These are phyloP conservation scores for Sechiopsis laciniata DNA, from an alignment of 306 rosid species.

Conservation along the genomic window DNA sequence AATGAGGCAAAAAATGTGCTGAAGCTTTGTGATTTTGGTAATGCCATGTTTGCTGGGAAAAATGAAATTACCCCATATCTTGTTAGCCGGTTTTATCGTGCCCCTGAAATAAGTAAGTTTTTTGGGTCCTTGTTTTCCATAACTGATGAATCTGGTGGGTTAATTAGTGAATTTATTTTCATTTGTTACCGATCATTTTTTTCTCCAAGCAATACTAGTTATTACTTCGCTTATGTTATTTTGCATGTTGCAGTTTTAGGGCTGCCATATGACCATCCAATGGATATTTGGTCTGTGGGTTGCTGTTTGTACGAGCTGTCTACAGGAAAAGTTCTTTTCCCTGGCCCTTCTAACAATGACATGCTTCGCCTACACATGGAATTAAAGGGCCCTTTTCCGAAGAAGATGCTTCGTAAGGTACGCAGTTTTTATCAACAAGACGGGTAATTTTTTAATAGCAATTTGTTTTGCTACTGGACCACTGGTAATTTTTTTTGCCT, in stretches of 20 bases:
- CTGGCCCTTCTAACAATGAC: conserved; percentile 92
- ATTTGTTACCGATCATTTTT: not conserved
- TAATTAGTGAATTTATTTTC: not conserved
- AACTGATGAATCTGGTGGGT: not conserved
- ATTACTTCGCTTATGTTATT: not conserved
- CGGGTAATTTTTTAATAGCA: not conserved
- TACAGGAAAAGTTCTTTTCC: conserved; percentile 94
- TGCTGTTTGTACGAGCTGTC: conserved; percentile 86
- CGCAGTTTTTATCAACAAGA: conserved; percentile 22
- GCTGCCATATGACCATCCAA: conserved; percentile 79
- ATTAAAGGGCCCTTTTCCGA: conserved; percentile 86
- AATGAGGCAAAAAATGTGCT: conserved; percentile 93
- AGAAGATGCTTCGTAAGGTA: conserved; percentile 94
- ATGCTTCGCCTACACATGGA: conserved; percentile 97
- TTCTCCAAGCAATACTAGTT: not conserved
- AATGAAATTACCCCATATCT: conserved; percentile 94
- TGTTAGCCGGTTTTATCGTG: conserved; percentile 86
- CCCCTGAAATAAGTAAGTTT: conserved; percentile 87
- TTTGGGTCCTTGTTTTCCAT: not conserved
- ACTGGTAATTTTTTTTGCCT: no score
- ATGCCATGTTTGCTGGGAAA: conserved; percentile 99
- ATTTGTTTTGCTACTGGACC: not conserved
- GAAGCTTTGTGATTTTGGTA: conserved; percentile 98
- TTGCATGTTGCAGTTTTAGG: conserved; percentile 47
- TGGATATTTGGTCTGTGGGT: conserved; percentile 99